Evolutionary conservation across 805 yeast species (phyloP), one percentile per base, ranked within the genome.

Genomic region (Candida stauntonica): DNA sequence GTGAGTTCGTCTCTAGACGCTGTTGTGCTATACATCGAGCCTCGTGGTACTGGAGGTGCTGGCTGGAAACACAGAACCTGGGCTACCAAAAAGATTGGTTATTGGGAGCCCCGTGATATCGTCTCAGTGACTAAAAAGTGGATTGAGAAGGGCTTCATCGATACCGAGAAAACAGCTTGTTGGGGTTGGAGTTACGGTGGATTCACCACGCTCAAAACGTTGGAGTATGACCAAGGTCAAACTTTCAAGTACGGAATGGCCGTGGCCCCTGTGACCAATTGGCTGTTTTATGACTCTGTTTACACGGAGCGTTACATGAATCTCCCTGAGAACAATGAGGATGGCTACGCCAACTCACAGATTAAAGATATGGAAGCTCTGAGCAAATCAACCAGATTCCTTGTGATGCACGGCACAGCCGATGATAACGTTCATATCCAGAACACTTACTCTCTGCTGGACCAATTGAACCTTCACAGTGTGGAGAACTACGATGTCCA

Each of bases 171-270:
- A 26, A 23, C 34, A 7, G 94, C 95, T 0, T 73, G 91, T 42
- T 93, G 97, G 95, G 99, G 99, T 12, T 93, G 99, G 99, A 85
- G 95, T 12, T 93, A 91, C 57, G 99, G 99, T 35, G 99, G 99
- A 0, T 93, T 79, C 58, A 73, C 88, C 64, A 87, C 99, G 0
- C 68, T 93, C 47, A 91, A 89, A 63, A 83, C 95, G 0, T 64
- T 93, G 36, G 97, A 93, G 61, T 69, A 68, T 21, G 99, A 93
- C 60, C 67, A 65, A 1, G 86, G 87, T 17, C 64, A 75, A 26
- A 74, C 77, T 11, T 89, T 93, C 69, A 77, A 77, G 46, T 93
- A 79, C 59, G 98, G 98, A 6, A 81, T 89, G 74, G 83, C 98
- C 0, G 98, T 93, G 19, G 99, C 99, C 0, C 99, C 99, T 1